These are phyloP conservation scores for Penicillium brasilianum DNA, from an alignment of 2,329 filamentous ascomycete species.

Conservation along the genomic window DNA sequence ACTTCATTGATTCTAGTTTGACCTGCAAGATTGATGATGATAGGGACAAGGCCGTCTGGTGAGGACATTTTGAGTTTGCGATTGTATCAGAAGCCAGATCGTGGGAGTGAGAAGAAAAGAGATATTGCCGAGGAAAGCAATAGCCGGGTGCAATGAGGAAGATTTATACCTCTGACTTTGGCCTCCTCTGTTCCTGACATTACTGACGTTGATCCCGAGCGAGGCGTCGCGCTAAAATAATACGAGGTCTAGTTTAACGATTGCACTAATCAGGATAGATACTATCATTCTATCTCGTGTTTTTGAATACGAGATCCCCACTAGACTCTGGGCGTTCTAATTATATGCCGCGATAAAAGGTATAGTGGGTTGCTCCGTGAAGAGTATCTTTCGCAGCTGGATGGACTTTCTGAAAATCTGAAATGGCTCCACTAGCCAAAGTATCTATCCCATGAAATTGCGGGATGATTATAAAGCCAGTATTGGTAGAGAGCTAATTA, in stretches of 20 bases:
- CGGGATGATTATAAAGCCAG: too few relatives aligned
- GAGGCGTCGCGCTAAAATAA: neutral
- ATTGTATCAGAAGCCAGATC: neutral
- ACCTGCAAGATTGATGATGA: neutral
- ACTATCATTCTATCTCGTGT: neutral
- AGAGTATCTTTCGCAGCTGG: neutral
- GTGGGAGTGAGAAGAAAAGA: too few relatives aligned
- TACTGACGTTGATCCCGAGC: neutral
- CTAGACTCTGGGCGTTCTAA: too few relatives aligned
- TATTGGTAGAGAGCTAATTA: too few relatives aligned
- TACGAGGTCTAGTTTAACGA: neutral
- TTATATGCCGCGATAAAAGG: neutral
- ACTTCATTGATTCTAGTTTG: slow-evolving; percentile 4
- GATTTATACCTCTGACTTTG: neutral
- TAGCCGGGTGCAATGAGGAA: neutral
- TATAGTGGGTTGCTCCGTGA: neutral
- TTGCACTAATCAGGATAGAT: neutral
- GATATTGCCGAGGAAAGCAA: too few relatives aligned
- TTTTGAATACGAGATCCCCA: neutral
- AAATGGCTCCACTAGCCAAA: too few relatives aligned
- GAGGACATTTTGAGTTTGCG: neutral
- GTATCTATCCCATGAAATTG: too few relatives aligned
- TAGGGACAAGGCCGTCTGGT: neutral
- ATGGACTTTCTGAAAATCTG: too few relatives aligned
- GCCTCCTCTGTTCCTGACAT: neutral